phyloP scores from a whole-genome alignment of 2,329 filamentous ascomycete genomes.

The Cryphonectria radicalis region DNA sequence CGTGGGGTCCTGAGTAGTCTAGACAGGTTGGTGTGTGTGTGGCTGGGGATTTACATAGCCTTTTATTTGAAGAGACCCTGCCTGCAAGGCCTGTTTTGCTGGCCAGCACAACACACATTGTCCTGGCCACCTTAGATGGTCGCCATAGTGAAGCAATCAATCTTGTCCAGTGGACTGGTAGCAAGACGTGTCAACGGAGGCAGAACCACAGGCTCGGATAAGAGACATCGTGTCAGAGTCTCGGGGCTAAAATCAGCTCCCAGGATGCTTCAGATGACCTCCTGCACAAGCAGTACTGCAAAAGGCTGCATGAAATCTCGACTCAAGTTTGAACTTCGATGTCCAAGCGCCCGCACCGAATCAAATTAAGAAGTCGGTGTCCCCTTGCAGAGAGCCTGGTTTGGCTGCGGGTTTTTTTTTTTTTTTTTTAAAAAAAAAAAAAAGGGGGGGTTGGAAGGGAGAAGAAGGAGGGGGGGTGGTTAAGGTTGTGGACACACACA shows the following conservation, averaged over 20 bases:
- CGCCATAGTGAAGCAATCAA: not conserved
- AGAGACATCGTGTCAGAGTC: not conserved
- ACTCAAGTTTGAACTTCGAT: not conserved
- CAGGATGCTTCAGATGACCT: not conserved
- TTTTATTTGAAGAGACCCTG: not conserved
- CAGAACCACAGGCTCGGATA: not conserved
- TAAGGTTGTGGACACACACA: not conserved
- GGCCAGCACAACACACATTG: conserved; percentile 1
- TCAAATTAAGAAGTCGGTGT: not conserved
- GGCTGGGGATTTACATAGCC: not conserved
- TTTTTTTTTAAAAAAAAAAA: no score
- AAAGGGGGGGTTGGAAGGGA: not conserved
- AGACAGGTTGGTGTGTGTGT: not conserved
- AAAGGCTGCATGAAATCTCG: not conserved
- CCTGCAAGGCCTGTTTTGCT: not conserved
- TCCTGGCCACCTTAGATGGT: not conserved
- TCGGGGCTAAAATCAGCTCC: not conserved
- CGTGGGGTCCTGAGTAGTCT: not conserved
- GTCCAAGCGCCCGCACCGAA: not conserved
- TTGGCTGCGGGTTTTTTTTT: not conserved
- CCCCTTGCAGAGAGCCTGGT: not conserved
- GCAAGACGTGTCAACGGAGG: not conserved
- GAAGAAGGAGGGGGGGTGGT: not conserved
- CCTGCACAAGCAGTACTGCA: not conserved
- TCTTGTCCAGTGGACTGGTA: not conserved